Conservation (phyloP, 192 early-diverging fungal species). For the Neocallimastix lanati region DNA sequence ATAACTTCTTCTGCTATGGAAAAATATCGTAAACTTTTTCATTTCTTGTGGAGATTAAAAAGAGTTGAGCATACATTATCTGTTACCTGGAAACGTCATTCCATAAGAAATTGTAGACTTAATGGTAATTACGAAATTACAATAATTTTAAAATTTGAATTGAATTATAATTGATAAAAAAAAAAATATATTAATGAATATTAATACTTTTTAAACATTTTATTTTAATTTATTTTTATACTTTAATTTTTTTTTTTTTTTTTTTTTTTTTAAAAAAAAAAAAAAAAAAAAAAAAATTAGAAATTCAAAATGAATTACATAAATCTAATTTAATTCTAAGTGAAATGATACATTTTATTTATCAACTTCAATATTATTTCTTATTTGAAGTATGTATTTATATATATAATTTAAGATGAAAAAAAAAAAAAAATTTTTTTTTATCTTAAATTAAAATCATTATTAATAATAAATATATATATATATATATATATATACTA, state of each 20-base stretch:
- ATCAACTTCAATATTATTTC: conserved; percentile 85
- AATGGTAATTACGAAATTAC: neutral
- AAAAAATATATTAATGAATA: neutral
- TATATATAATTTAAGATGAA: neutral
- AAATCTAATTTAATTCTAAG: conserved; percentile 43
- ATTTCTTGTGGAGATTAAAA: conserved; percentile 79
- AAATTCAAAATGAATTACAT: conserved; percentile 32
- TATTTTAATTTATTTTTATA: conserved; percentile 6
- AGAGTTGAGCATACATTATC: conserved; percentile 63
- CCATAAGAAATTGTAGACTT: neutral
- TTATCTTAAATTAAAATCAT: too few relatives aligned
- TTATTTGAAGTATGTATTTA: conserved; percentile 54
- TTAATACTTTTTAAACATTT: conserved; percentile 5
- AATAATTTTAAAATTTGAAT: neutral
- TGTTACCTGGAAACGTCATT: conserved; percentile 51
- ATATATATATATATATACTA: too few relatives aligned
- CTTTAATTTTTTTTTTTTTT: too few relatives aligned
- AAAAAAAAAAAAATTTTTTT: neutral
- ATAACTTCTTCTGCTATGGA: conserved; percentile 53
- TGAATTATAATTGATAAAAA: too few relatives aligned
- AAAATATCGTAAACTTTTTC: conserved; percentile 63
- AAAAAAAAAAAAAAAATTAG: neutral
- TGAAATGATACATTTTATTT: conserved; percentile 87
- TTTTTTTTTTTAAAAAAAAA: too few relatives aligned
- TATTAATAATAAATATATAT: too few relatives aligned